Base-by-base conservation (phyloP, 345 rosid species). In the Garcia nutans region DNA sequence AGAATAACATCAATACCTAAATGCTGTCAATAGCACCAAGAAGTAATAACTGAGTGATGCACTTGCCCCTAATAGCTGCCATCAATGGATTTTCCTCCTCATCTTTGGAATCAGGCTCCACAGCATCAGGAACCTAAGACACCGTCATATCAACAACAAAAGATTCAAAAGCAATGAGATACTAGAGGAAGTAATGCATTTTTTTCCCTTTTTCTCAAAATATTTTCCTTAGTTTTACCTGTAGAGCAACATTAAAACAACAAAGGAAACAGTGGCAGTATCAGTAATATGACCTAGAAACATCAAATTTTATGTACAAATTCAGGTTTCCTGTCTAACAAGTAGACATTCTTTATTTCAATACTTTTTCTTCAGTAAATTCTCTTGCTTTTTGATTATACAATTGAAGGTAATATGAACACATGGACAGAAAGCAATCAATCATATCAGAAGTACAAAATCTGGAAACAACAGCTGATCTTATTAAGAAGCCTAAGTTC, bases 1-100 rank as follows among this genome's bases (percentile, higher is more conserved):
- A 63, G 49, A 68, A 49, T 62, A 65, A 63, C 52, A 61, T 63
- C 17, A 50, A 60, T 83, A 93, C 98, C 98, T 93, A 97, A 74
- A 93, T 93, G 74, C 89, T 87, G 80, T 91, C 88, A 72, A 93
- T 88, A 71, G 97, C 92, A 77, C 93, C 89, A 60, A 93, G 93
- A 79, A 93, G 91, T 77, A 93, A 82, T 71, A 91, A 77, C 60
- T 93, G 97, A 68, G 98, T 93, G 74, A 93, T 87, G 85, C 98
- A 93, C 84, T 93, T 93, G 81, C 97, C 95, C 85, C 98, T 88
- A 72, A 93, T 81, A 68, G 89, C 81, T 86, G 80, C 85, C 83
- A 90, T 81, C 41, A 93, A 61, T 68, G 98, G 93, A 79, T 89
- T 84, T 89, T 91, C 92, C 78, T 84, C 90, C 86, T 90, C 96